These are phyloP conservation scores for Fusarium sp. DNA, from an alignment of 2,329 filamentous ascomycete species.

Conservation along the genomic window DNA sequence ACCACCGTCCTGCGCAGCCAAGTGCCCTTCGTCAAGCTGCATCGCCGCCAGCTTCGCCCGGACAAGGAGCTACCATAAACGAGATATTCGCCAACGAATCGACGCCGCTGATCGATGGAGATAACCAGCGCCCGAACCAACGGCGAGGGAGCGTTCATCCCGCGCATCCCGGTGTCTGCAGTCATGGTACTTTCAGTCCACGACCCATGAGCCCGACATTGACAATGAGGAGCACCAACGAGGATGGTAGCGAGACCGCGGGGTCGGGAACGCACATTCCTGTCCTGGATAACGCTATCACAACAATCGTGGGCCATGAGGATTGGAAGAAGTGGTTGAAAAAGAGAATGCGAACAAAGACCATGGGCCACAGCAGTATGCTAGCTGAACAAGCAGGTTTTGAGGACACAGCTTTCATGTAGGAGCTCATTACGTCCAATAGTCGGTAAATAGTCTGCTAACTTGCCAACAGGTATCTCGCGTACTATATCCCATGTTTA, in stretches of 20 bases:
- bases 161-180: slow-evolving; percentile 65
- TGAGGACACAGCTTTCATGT: slow-evolving; percentile 80
- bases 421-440: slow-evolving; percentile 48
- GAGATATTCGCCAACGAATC: slow-evolving; percentile 57
- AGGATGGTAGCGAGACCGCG: slow-evolving; percentile 50
- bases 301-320: slow-evolving; percentile 54
- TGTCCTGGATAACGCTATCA: slow-evolving; percentile 55
- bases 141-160: slow-evolving; percentile 44
- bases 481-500: slow-evolving; percentile 92
- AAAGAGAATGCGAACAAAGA: slow-evolving; percentile 68
- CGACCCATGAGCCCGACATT: slow-evolving; percentile 64
- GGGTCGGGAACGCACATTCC: slow-evolving; percentile 51
- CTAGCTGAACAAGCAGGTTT: slow-evolving; percentile 80
- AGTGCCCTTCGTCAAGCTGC: slow-evolving; percentile 60
- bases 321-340: slow-evolving; percentile 64
- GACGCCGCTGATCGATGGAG: slow-evolving; percentile 60
- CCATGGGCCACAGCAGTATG: slow-evolving; percentile 77
- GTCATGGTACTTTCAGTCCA: slow-evolving; percentile 83
- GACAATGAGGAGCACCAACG: slow-evolving; percentile 49
- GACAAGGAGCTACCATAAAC: slow-evolving; percentile 34
- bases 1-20: slow-evolving; percentile 58
- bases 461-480: slow-evolving; percentile 74
- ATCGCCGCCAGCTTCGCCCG: slow-evolving; percentile 41
- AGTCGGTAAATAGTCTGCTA: slow-evolving; percentile 2
- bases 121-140: slow-evolving; percentile 35